These are phyloP conservation scores for Entamoeba invadens DNA, from an alignment of 208 protist species.

Conservation along the genomic window DNA sequence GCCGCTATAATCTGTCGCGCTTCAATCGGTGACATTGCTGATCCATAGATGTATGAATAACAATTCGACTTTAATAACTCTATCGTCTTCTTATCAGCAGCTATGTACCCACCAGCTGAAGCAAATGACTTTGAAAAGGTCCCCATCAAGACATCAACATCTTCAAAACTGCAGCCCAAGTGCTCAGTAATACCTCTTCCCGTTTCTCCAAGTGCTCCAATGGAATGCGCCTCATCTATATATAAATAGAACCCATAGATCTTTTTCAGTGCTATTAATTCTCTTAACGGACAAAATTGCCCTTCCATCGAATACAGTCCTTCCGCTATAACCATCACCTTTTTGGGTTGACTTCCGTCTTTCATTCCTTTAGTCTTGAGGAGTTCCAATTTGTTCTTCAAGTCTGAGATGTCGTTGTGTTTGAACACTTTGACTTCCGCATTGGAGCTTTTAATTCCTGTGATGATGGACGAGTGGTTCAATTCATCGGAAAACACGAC, in stretches of 20 bases:
- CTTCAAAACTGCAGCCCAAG: conserved; percentile 23
- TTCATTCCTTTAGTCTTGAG: conserved; percentile 64
- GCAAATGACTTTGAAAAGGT: conserved; percentile 64
- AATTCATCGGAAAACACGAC: conserved; percentile 51
- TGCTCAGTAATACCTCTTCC: conserved; percentile 50
- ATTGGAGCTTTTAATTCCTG: conserved; percentile 42
- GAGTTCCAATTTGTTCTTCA: conserved; percentile 46
- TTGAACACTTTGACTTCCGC: conserved; percentile 48
- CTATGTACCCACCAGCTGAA: conserved; percentile 52
- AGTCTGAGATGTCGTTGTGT: conserved; percentile 47
- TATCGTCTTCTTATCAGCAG: conserved; percentile 23
- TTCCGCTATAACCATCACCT: conserved; percentile 51
- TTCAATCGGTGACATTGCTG: conserved; percentile 60
- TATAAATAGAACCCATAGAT: conserved; percentile 55
- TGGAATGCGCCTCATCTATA: conserved; percentile 62
- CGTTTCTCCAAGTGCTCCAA: conserved; percentile 52
- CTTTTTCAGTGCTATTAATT: conserved; percentile 55
- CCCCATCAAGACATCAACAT: conserved; percentile 63
- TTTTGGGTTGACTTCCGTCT: conserved; percentile 46
- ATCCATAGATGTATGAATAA: conserved; percentile 51
- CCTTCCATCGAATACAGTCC: conserved; percentile 61
- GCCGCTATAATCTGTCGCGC: conserved; percentile 64
- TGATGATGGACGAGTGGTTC: conserved; percentile 32
- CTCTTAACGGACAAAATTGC: conserved; percentile 38
- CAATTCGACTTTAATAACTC: conserved; percentile 50